Conservation (phyloP, 2,329 filamentous ascomycete species). For the Cercospora sp. region DNA sequence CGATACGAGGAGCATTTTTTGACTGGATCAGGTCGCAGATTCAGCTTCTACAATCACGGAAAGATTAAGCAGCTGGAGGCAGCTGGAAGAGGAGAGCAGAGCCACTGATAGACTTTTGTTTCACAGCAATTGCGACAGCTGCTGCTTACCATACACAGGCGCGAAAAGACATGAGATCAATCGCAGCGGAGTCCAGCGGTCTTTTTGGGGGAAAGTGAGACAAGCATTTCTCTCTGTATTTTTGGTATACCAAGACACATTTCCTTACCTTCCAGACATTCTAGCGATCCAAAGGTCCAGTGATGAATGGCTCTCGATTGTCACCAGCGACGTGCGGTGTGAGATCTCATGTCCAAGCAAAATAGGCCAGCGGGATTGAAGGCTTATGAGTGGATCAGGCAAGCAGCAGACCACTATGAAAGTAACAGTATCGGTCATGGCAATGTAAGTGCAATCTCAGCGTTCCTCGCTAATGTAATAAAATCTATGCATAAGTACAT, state of each 20-base stretch:
- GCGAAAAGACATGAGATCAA: neutral
- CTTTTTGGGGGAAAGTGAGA: neutral
- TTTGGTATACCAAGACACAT: neutral
- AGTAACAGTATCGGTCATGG: too few species aligned
- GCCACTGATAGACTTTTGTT: neutral
- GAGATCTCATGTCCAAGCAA: too few species aligned
- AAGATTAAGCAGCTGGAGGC: neutral
- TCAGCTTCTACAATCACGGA: neutral
- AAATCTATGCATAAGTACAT: neutral
- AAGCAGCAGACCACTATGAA: too few species aligned
- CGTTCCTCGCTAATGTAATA: neutral
- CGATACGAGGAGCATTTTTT: neutral
- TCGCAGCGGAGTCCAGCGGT: neutral
- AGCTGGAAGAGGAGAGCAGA: neutral
- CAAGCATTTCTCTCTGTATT: neutral
- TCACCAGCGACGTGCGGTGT: too few species aligned
- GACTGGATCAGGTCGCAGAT: neutral
- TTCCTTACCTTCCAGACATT: neutral
- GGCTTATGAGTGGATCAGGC: too few species aligned
- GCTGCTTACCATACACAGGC: neutral
- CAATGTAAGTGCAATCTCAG: neutral
- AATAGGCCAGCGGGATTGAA: too few species aligned
- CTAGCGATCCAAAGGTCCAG: neutral
- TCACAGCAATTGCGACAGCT: neutral
- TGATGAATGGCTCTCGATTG: neutral